Conservation (phyloP, 1,139 yeast genomes). For the Geotrichum europaeum region DNA sequence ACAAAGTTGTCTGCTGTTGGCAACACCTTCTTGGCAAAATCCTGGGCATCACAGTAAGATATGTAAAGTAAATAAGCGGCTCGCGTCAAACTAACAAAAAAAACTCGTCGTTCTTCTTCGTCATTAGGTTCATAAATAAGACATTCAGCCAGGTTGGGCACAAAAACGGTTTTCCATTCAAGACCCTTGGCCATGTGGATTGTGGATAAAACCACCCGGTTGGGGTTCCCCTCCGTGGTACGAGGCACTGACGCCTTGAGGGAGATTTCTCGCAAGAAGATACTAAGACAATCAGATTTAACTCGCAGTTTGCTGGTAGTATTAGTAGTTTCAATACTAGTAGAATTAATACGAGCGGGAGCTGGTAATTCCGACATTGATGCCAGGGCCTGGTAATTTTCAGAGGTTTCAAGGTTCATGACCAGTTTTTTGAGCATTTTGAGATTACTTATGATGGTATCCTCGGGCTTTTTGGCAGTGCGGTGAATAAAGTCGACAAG, state of each 20-base stretch:
- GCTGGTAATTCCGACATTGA: background rate
- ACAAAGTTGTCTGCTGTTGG: background rate
- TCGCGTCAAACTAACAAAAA: conserved; percentile 78
- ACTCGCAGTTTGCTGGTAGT: background rate
- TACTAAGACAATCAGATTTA: conserved; percentile 5
- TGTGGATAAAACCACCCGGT: conserved; percentile 44
- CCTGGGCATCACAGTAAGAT: background rate
- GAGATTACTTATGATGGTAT: background rate
- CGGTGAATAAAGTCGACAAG: background rate
- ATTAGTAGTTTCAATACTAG: background rate
- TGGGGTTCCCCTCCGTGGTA: background rate
- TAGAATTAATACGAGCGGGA: background rate
- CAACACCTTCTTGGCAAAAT: background rate
- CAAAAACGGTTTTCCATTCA: conserved; percentile 84
- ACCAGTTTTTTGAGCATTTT: conserved; percentile 4
- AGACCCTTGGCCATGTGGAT: conserved; percentile 88
- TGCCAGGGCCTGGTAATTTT: background rate
- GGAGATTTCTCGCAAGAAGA: conserved; percentile 2
- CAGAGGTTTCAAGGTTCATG: background rate
- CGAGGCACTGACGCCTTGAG: background rate
- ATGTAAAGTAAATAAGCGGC: conserved; percentile 36
- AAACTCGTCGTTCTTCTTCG: conserved; percentile 66
- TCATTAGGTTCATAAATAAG: conserved; percentile 41
- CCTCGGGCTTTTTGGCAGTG: conserved; percentile 3
- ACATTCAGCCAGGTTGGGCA: conserved; percentile 63